Base-by-base conservation (phyloP, 768 basidiomycete genomes). In the Clathrus columnatus region DNA sequence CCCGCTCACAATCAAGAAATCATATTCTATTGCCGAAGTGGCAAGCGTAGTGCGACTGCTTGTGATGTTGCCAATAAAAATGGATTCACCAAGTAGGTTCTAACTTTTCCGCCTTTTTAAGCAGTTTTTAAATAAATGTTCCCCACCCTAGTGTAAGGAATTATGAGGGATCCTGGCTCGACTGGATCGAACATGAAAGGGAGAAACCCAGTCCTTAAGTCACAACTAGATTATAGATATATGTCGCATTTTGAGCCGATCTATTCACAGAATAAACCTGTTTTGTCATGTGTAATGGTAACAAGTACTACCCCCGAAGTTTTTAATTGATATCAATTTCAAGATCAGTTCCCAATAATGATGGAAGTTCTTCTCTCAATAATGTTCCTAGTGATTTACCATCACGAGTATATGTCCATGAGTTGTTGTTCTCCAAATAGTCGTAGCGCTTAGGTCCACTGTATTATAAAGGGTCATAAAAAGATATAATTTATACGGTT, bases 381-480 rank as follows among this genome's bases (percentile, higher is more conserved):
- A 93, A 70, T 7, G 73, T 69, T 7, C 79, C 76, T 61, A 95
- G 67, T 2, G 77, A 72, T 41, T 70, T 70, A 20, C 78, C 79
- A 53, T 91, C 86, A 45, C 93, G 78, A 5, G 73, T 68, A 65
- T 94, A 93, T 27, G 87, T 69, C 93, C 93, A 96, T 52, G 76
- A 73, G 50, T 79, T 75, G 28, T 69, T 67, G 26, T 66, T 66
- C 54, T 73, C 69, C 27, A 75, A 73, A 59, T 85, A 93, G 69
- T 94, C 91, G 63, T 91, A 96, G 26, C 93, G 83, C 71, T 94
- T 94, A 17, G 93, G 93, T 8, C 93, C 93, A 63, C 93, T 95
- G 57, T 2, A 23, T 16, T 14, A 21, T 16, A n/a, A 42, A 43
- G 51, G 18, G 26, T 52, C 23, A 57, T 23, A 42, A 14, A 23